Percentiles rank a stretch among this genome's conserved stretches.
phyloP scores from a whole-genome alignment of 345 rosid species.

The Camelina sativa region DNA sequence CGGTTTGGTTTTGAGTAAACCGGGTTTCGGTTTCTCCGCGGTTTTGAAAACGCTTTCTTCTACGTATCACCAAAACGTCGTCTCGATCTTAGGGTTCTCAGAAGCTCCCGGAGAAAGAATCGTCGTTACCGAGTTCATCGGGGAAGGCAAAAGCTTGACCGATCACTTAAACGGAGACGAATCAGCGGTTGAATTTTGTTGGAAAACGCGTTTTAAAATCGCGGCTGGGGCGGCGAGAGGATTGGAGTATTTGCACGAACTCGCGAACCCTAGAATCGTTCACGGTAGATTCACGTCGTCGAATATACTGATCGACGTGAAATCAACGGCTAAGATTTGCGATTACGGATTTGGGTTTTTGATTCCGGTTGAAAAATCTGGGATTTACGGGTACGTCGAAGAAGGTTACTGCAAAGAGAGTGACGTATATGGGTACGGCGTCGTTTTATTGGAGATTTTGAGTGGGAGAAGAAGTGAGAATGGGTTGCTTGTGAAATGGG shows the following conservation, averaged over 20 bases:
- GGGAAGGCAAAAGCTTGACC: slow-evolving; percentile 55
- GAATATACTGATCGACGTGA: slow-evolving; percentile 63
- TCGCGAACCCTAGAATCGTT: slow-evolving; percentile 52
- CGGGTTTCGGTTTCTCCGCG: slow-evolving; percentile 66
- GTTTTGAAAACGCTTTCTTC: slow-evolving; percentile 65
- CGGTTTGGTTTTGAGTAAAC: slow-evolving; percentile 67
- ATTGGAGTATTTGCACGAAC: slow-evolving; percentile 67
- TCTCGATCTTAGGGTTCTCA: slow-evolving; percentile 65
- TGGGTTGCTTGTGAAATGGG: slow-evolving; percentile 79
- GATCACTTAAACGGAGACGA: slow-evolving; percentile 56
- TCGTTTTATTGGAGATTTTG: slow-evolving; percentile 76
- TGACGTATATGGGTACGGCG: slow-evolving; percentile 84
- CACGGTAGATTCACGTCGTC: slow-evolving; percentile 77
- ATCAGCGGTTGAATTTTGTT: slow-evolving; percentile 54
- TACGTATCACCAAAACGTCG: slow-evolving; percentile 69
- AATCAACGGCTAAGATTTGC: slow-evolving; percentile 53
- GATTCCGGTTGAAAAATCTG: slow-evolving; percentile 58
- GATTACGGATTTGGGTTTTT: slow-evolving; percentile 77
- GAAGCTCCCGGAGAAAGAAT: slow-evolving; percentile 94
- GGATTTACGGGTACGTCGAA: slow-evolving; percentile 58
- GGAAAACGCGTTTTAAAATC: slow-evolving; percentile 64
- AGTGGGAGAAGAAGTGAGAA: slow-evolving; percentile 73
- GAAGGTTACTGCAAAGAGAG: slow-evolving; percentile 75
- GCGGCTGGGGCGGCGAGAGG: slow-evolving; percentile 81
- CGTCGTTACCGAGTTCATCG: slow-evolving; percentile 59